Base-by-base conservation (phyloP, 352 stramenopile genomes). In the Peronospora destructor region DNA sequence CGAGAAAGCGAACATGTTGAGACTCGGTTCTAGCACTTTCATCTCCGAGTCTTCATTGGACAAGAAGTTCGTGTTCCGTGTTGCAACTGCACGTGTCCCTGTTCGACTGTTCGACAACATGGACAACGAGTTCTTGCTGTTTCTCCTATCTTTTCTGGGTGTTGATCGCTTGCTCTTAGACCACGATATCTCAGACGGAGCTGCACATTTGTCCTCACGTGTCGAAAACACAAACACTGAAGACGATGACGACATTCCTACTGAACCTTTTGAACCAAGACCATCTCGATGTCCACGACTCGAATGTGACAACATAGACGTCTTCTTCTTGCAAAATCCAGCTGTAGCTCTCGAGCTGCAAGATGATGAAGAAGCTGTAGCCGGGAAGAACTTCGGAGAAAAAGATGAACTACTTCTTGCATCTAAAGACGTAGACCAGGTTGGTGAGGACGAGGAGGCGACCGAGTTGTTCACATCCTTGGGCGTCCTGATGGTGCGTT, bases 61-160 rank as follows among this genome's bases (percentile, higher is more conserved):
- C 21, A 66, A 51, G n/a, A 63, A 55, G 1, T 53, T 19, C 2
- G 44, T 26, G 16, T 29, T 63, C 10, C 51, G 35, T 4, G 43
- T 46, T 0, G 48, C 45, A 21, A 41, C 38, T 21, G 39, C 45
- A 33, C 61, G 49, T 5, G 43, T 54, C 11, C 40, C 23, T 16
- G 30, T 17, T 41, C 55, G 49, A 33, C 33, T 32, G 26, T 23
- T 51, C 9, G 56, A 38, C 29, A 49, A 19, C 30, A 56, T 33
- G 0, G 55, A 53, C 2, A 45, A 45, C 6, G 46, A 47, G n/a
- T n/a, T 66, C 49, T 69, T 75, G 10, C 38, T 32, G 33, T 26
- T 64, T 44, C 68, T 73, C 51, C 61, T 74, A 9, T 74, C 60
- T 49, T 76, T 76, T 38, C 52, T 64, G n/a, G 29, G 16, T 17